Base-by-base conservation (phyloP, 768 basidiomycete species). In the Tulasnella sp. region DNA sequence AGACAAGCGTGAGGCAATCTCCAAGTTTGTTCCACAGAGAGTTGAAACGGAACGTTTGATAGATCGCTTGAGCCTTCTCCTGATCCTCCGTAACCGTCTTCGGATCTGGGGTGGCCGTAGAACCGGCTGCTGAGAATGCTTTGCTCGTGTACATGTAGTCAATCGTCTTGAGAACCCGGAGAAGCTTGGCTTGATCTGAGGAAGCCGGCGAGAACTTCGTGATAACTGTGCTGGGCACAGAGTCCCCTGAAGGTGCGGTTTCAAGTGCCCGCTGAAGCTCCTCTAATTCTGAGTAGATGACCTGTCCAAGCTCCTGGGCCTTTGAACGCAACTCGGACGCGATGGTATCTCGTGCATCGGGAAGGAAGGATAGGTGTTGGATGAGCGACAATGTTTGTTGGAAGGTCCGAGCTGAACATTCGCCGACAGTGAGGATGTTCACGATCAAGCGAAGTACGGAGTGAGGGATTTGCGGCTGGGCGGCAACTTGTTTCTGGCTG, bases 341-440 rank as follows among this genome's bases (percentile, higher is more conserved):
- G 81, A 99, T 92, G 62, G 94, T 90, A 76, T 97, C 95, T 62
- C 95, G 92, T 10, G 94, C 94, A 79, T 95, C 94, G 8, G 95
- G 93, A 80, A 98, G 90, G 85, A 90, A 90, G 0, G 96, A 97
- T 31, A 99, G 87, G 83, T 99, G 92, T 85, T 97, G 95, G 79
- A 99, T 99, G 44, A 98, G 89, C 24, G 92, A 89, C 62, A 99
- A 88, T 56, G 95, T 96, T 84, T 96, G 92, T 82, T 96, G 93
- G 90, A 99, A 99, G n/a, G 97, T 98, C 42, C 93, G 89, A 62
- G 93, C 94, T 34, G 96, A 96, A 84, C 97, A 99, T 87, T 99
- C 98, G 68, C 98, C 98, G 27, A 93, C 89, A n/a, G 98, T 98
- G 81, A 99, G 88, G 82, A 99, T 96, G 85, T 99, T 99, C 84